Evolutionary conservation across 306 rosid species (phyloP), one percentile per base, ranked within the genome.

Genomic region (Gleditsia sinensis): DNA sequence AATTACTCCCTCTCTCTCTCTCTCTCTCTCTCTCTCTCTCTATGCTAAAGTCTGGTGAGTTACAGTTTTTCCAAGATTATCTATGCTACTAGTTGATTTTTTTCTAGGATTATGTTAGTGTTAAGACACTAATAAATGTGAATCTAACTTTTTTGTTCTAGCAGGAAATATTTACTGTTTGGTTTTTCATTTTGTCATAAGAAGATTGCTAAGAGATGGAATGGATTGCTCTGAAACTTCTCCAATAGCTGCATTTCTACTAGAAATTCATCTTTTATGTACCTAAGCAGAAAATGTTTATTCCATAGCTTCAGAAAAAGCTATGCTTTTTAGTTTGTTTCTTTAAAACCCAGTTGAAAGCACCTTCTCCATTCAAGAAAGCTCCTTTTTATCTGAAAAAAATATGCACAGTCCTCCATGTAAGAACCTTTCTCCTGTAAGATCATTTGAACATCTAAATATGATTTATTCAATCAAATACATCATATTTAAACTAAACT

Each of bases 311-410:
- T 63, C 24, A 63, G 43, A 6, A 43, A 82, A 81, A 72, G 73
- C 80, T 45, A 57, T 39, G 60, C 60, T 65, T 87, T 86, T 43
- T 28, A 70, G 75, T 55, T 69, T 69, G 48, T 76, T 57, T 78
- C 76, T 73, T 66, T 78, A 12, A 46, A 79, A 69, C 78, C 83
- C 59, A 54, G 61, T 80, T 81, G 65, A 76, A 69, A 69, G 70
- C 64, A n/a, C n/a, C n/a, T 56, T 69, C 76, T 60, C 74, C 75
- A 7, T 67, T 48, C 74, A 55, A 74, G 69, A 78, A 81, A 82
- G 90, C 84, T 71, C 72, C 32, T n/a, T 83, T 83, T 75, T 71
- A 83, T 77, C 86, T 72, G 74, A 75, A 81, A 81, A 81, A 76
- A 71, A 75, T 14, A 74, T 67, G 24, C 82, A 83, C 76, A 55